Evolutionary conservation across 2,329 filamentous ascomycete species (phyloP).

Genomic region (Botrytis pseudocinerea): DNA sequence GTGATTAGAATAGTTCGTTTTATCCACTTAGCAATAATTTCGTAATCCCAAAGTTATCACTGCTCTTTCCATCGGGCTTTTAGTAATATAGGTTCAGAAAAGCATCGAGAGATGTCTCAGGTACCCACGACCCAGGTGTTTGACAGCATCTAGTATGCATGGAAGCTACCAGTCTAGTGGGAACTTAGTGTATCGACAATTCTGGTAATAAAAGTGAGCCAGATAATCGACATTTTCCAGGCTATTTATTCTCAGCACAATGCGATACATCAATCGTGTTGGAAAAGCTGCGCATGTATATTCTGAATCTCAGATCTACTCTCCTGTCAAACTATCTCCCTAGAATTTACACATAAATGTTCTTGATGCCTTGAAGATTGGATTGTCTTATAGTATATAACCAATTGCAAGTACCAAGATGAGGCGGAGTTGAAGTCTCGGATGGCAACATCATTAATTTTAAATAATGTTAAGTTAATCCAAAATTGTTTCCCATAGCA

Average conservation of each 20-base stretch:
- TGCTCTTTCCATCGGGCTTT: constrained; percentile 55
- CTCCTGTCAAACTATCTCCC: too few relatives aligned
- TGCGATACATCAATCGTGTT: constrained; percentile 32
- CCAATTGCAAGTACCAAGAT: constrained; percentile 54
- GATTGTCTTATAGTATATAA: constrained; percentile 53
- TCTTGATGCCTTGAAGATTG: constrained; percentile 42
- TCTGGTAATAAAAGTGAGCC: constrained; percentile 46
- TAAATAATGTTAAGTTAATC: constrained; percentile 10
- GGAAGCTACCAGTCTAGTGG: constrained; percentile 11
- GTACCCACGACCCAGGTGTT: background rate
- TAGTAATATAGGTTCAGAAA: too few relatives aligned
- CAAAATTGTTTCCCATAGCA: background rate
- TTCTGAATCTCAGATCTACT: background rate
- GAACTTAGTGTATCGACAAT: constrained; percentile 43
- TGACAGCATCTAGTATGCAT: constrained; percentile 5
- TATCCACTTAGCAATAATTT: constrained; percentile 63
- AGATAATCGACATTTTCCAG: constrained; percentile 39
- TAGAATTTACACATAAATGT: constrained; percentile 45
- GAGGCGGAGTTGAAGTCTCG: constrained; percentile 51
- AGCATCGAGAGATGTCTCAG: background rate
- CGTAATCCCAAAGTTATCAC: constrained; percentile 64
- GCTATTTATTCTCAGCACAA: constrained; percentile 32
- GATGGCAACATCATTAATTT: constrained; percentile 32
- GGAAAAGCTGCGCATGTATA: constrained; percentile 33
- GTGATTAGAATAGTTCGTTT: constrained; percentile 55